A percentile compares a stretch with the other conserved stretches of the same genome.
phyloP scores from a whole-genome alignment of 2,329 filamentous ascomycete species.

The Phaeosphaeria sp. region DNA sequence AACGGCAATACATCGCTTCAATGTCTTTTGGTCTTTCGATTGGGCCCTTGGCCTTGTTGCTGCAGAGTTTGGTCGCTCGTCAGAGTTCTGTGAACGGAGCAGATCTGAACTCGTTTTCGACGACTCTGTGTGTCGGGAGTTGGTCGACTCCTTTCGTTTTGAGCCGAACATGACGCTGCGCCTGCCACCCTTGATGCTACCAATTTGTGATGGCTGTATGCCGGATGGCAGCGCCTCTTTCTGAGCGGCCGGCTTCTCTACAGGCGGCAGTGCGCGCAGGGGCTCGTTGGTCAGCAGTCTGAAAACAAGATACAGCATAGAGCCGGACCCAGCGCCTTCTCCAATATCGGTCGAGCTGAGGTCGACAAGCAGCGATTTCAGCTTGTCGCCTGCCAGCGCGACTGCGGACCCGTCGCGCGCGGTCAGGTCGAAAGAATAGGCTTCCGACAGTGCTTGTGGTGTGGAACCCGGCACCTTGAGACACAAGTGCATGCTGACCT shows the following conservation, averaged over 20 bases:
- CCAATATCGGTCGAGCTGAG: constrained; percentile 77
- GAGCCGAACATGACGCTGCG: constrained; percentile 71
- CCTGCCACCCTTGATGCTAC: constrained; percentile 52
- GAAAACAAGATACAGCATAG: constrained; percentile 82
- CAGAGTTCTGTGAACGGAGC: constrained; percentile 27
- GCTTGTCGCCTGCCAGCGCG: constrained; percentile 69
- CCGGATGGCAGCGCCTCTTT: constrained; percentile 36
- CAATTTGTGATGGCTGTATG: constrained; percentile 40
- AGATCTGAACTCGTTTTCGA: constrained; percentile 35
- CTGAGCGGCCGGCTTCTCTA: constrained; percentile 36
- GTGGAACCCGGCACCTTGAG: constrained; percentile 70
- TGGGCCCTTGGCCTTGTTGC: constrained; percentile 35
- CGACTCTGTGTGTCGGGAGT: constrained; percentile 23
- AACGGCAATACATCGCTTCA: constrained; percentile 75
- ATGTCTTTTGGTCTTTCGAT: constrained; percentile 56
- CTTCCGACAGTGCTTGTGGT: constrained; percentile 78
- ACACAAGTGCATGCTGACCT: constrained; percentile 78
- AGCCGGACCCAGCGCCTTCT: constrained; percentile 68
- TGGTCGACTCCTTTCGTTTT: constrained; percentile 57
- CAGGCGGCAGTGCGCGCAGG: constrained; percentile 33
- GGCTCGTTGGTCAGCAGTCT: constrained; percentile 72
- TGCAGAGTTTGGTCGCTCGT: constrained; percentile 37
- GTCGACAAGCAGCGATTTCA: constrained; percentile 88
- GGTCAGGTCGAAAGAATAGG: constrained; percentile 79
- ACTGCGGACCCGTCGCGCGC: constrained; percentile 74